Evolutionary conservation across 805 yeast species (phyloP), one percentile per base, ranked within the genome.

Genomic region (Candida methanosorbosa): DNA sequence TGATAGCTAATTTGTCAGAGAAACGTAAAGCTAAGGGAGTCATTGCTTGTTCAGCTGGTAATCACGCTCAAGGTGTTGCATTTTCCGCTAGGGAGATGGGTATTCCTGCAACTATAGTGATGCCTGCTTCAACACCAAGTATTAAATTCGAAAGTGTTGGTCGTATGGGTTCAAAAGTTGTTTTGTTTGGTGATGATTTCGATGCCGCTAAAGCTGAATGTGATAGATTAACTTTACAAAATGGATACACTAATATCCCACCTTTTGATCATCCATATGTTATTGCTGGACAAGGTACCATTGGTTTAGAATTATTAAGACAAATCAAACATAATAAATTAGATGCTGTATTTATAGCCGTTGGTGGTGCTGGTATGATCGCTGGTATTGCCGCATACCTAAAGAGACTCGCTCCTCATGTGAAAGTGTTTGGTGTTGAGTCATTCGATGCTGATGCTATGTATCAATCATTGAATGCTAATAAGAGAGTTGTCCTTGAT

Each of bases 61-160:
- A 92, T 59, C 99, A 92, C 50, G 99, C 99, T 2, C 99, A 92
- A 56, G 99, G 99, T 45, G 97, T 92, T 12, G 98, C 98, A 0
- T 90, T 61, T 55, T 81, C 95, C 17, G 95, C 97, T 4, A 77
- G 75, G 40, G 75, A 80, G 39, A 65, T 92, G 51, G 81, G 80
- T 19, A 86, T 92, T 35, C 92, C 95, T 4, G 90, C 97, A 4
- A 90, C 97, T 5, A 92, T 92, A 35, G 97, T 92, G 30, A 92
- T 92, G 99, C 99, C 99, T 3, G 78, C 85, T 3, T 90, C 94
- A 3, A 92, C 98, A 1, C 98, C 99, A 2, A 78, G 90, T 12
- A 94, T 92, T 63, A 92, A 92, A 59, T 92, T 77, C 57, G 77
- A 81, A 50, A 92, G 87, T 49, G 99, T 94, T 18, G 72, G 90